Percentiles rank a stretch among this genome's conserved stretches.
Evolutionary conservation across 1,139 yeast genomes (phyloP).

Genomic region (Geotrichum macrosporum): DNA sequence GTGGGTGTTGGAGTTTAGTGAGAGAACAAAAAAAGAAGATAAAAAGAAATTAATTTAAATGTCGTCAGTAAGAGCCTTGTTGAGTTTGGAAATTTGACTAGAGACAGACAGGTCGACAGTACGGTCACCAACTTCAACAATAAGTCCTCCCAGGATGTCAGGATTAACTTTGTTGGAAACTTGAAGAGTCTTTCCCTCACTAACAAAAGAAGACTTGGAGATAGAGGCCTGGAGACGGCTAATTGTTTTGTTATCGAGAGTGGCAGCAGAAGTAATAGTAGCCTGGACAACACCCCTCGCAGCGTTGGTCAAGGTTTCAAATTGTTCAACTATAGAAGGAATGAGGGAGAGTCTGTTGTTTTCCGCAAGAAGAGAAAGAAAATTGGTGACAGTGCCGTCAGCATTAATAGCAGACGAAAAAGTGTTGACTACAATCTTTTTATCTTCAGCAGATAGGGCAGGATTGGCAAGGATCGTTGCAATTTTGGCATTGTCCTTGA

Average conservation of each 20-base stretch:
- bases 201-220: slow-evolving; percentile 73
- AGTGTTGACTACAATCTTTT: slow-evolving; percentile 64
- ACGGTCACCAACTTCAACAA: slow-evolving; percentile 95
- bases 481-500: slow-evolving; percentile 63
- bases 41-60: slow-evolving; percentile 15
- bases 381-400: slow-evolving; percentile 74
- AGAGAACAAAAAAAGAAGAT: too few species aligned
- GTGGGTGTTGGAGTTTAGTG: background rate
- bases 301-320: slow-evolving; percentile 76
- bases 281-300: slow-evolving; percentile 91
- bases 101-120: slow-evolving; percentile 91
- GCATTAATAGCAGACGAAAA: slow-evolving; percentile 51
- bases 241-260: slow-evolving; percentile 78
- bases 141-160: slow-evolving; percentile 90
- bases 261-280: slow-evolving; percentile 78
- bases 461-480: slow-evolving; percentile 69
- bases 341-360: slow-evolving; percentile 86
- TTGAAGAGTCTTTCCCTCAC: slow-evolving; percentile 80
- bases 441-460: slow-evolving; percentile 70
- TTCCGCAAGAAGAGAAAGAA: slow-evolving; percentile 81
- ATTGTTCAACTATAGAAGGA: slow-evolving; percentile 63
- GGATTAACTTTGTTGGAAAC: slow-evolving; percentile 79
- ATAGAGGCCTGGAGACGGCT: slow-evolving; percentile 77
- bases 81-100: slow-evolving; percentile 79
- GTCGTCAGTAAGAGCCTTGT: slow-evolving; percentile 72